Evolutionary conservation across 163 green algal species (phyloP).

Genomic region (Scenedesmus sp.): DNA sequence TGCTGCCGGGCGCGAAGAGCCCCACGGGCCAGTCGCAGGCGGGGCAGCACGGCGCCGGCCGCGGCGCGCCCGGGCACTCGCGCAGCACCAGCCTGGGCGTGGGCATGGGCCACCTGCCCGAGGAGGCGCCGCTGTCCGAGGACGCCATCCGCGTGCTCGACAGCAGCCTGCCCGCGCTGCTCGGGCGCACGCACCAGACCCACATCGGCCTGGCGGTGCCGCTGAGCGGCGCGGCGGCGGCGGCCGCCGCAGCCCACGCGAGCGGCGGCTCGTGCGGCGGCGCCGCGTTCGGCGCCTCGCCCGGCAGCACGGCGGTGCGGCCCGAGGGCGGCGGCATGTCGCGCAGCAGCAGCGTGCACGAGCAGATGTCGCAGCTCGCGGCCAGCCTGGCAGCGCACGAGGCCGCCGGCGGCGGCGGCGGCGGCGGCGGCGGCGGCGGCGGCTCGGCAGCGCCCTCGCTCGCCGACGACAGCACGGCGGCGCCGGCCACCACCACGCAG

Average conservation of each 20-base stretch:
- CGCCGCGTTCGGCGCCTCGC: too few species aligned
- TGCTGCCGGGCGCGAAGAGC: conserved; percentile 28
- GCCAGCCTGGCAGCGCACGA: conserved; percentile 7
- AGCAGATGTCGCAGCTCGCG: conserved; percentile 28
- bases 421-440: too few species aligned
- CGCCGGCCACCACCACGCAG: too few species aligned
- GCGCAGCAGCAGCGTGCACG: conserved; percentile 10
- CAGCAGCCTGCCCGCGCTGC: conserved; percentile 11
- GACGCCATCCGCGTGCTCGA: conserved; percentile 11
- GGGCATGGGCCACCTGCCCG: conserved; percentile 14
- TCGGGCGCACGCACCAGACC: conserved; percentile 33
- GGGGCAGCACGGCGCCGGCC: conserved; percentile 1
- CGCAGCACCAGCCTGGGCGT: conserved; percentile 19
- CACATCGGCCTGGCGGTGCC: conserved; percentile 35
- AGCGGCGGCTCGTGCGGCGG: too few species aligned
- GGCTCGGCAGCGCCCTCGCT: too few species aligned
- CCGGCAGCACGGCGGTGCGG: conserved; percentile 4
- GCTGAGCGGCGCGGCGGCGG: conserved; percentile 6
- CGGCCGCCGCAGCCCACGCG: not conserved
- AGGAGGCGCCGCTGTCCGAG: conserved; percentile 35
- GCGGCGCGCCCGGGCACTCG: not conserved
- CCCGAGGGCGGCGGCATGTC: not conserved
- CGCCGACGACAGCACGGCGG: too few species aligned
- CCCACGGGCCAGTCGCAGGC: not conserved
- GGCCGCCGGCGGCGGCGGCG: too few species aligned